Percentiles rank a stretch among this genome's conserved stretches.
Conservation (phyloP, 2,329 filamentous ascomycete species). For the Leptosphaerulina australis region DNA sequence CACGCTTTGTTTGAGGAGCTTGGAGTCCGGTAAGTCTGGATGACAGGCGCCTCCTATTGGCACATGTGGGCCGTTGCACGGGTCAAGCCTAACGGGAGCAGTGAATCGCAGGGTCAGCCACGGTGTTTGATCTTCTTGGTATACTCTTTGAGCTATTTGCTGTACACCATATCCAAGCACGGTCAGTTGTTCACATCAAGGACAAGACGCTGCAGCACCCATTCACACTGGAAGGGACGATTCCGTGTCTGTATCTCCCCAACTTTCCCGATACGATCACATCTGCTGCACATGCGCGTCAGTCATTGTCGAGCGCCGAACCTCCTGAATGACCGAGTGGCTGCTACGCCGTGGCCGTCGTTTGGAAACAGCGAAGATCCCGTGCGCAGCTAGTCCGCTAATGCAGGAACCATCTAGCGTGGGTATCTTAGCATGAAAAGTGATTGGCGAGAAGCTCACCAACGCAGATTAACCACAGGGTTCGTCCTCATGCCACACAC, state of each 20-base stretch:
- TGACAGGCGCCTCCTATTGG: slow-evolving; percentile 33
- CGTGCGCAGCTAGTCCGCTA: slow-evolving; percentile 13
- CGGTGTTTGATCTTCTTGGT: slow-evolving; percentile 32
- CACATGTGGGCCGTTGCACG: slow-evolving; percentile 29
- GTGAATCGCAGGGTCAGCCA: slow-evolving; percentile 27
- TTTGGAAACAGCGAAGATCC: slow-evolving; percentile 25
- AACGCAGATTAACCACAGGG: slow-evolving; percentile 28
- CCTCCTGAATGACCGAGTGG: slow-evolving; percentile 18
- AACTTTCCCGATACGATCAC: slow-evolving; percentile 5
- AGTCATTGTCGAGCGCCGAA: slow-evolving; percentile 11
- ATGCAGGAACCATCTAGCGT: slow-evolving; percentile 38
- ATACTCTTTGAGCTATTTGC: slow-evolving; percentile 24
- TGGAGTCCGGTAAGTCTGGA: slow-evolving; percentile 28
- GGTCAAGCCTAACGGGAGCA: slow-evolving; percentile 25
- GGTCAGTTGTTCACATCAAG: not conserved
- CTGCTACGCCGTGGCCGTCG: slow-evolving; percentile 28
- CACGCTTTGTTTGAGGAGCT: slow-evolving; percentile 26
- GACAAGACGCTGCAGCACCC: not conserved
- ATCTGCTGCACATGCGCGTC: slow-evolving; percentile 13
- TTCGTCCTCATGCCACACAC: slow-evolving; percentile 10
- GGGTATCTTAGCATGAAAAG: slow-evolving; percentile 1
- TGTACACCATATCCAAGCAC: not conserved
- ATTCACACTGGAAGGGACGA: not conserved
- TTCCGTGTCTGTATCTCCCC: slow-evolving; percentile 13
- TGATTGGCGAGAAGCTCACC: slow-evolving; percentile 29